Conservation (phyloP, 176 grass and related monocot genomes). For the Stipa capillata region DNA sequence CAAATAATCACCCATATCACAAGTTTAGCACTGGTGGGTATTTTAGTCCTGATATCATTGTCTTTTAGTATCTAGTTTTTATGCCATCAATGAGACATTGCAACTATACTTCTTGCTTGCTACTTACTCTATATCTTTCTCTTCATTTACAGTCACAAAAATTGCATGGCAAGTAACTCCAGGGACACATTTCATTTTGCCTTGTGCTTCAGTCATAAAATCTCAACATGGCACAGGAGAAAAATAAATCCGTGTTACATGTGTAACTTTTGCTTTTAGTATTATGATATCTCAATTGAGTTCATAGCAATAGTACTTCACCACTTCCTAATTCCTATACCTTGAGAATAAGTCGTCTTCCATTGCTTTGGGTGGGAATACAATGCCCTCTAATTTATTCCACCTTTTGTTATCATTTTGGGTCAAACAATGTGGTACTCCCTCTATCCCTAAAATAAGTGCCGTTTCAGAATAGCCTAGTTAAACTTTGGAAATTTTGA, state of each 20-base stretch:
- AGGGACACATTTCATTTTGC: background rate
- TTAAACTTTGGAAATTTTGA: background rate
- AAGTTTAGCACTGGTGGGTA: conserved; percentile 86
- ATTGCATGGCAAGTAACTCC: background rate
- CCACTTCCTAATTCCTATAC: background rate
- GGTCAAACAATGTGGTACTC: background rate
- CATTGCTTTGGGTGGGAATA: background rate
- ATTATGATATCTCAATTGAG: background rate
- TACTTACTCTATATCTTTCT: conserved; percentile 10
- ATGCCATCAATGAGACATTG: background rate
- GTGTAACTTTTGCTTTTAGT: background rate
- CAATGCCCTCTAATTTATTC: background rate
- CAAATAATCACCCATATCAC: conserved; percentile 83
- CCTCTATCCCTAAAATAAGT: background rate
- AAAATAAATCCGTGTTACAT: background rate
- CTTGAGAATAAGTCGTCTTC: background rate
- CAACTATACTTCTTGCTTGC: conserved; percentile 1
- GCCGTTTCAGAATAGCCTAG: background rate
- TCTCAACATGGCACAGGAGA: background rate
- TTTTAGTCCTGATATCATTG: conserved; percentile 23
- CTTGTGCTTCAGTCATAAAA: background rate
- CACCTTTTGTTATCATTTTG: background rate
- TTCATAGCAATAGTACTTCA: background rate
- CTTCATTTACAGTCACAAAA: background rate
- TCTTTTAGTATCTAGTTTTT: background rate